A percentile compares a stretch with the other conserved stretches of the same genome.
Conservation (phyloP, 306 rosid species). For the Styphnolobium japonicum region DNA sequence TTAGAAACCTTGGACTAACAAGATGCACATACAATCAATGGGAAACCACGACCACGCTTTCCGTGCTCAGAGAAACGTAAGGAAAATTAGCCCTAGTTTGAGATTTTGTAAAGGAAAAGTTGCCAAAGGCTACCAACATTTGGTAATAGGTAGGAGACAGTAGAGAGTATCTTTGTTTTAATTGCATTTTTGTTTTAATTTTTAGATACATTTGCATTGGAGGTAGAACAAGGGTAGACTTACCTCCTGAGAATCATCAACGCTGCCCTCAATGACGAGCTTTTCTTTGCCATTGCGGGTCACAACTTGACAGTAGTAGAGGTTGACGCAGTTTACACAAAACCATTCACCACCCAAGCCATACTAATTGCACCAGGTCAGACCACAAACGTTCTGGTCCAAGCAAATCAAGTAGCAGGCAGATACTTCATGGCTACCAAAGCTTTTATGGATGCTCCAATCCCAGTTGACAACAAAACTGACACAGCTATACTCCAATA, state of each 20-base stretch:
- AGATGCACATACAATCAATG: conserved; percentile 76
- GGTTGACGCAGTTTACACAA: conserved; percentile 77
- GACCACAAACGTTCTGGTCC: conserved; percentile 64
- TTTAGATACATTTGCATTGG: conserved; percentile 65
- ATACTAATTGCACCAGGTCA: conserved; percentile 71
- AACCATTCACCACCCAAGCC: conserved; percentile 59
- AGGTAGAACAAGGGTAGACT: conserved; percentile 62
- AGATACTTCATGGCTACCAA: conserved; percentile 64
- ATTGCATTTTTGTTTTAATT: neutral
- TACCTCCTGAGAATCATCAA: conserved; percentile 62
- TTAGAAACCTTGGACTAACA: too few relatives aligned
- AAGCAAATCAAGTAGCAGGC: conserved; percentile 49
- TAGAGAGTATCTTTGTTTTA: neutral
- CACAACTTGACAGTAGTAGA: conserved; percentile 76
- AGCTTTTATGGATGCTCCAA: conserved; percentile 61
- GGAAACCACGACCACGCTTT: conserved; percentile 77
- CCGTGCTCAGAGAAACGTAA: conserved; percentile 75
- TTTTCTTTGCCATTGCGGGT: conserved; percentile 64
- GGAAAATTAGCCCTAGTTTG: neutral
- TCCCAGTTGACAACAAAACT: conserved; percentile 59
- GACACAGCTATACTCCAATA: conserved; percentile 71
- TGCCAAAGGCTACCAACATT: neutral
- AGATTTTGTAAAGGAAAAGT: neutral
- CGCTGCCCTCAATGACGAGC: conserved; percentile 47
- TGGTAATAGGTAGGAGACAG: neutral